Conservation (phyloP, 768 basidiomycete genomes). For the Austroboletus eburneus region DNA sequence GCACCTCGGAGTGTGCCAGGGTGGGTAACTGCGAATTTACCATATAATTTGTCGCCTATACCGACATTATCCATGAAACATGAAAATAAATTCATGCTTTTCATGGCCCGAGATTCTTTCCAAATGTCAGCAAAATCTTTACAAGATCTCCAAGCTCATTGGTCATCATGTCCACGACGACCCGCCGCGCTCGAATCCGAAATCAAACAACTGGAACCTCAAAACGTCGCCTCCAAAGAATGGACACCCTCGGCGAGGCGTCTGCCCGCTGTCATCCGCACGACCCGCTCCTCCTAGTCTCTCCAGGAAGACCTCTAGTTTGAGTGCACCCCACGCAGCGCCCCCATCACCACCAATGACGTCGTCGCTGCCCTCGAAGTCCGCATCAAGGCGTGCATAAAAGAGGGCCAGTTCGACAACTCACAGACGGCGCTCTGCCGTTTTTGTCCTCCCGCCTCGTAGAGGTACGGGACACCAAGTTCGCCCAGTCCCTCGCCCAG, state of each 20-base stretch:
- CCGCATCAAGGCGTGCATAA: conserved; percentile 82
- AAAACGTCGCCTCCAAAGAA: conserved; percentile 85
- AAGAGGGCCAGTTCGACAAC: conserved; percentile 81
- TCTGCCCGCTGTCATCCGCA: conserved; percentile 77
- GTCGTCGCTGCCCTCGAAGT: conserved; percentile 79
- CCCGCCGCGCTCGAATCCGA: conserved; percentile 69
- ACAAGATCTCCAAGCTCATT: too few species aligned
- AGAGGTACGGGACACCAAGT: conserved; percentile 87
- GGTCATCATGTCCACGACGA: conserved; percentile 42
- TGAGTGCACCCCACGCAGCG: conserved; percentile 81
- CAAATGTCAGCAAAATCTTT: too few species aligned
- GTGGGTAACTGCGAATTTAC: too few species aligned
- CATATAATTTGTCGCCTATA: too few species aligned
- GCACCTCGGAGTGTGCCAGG: too few species aligned
- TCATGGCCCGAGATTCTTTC: too few species aligned
- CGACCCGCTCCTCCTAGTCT: conserved; percentile 85
- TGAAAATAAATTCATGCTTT: too few species aligned
- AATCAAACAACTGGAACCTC: conserved; percentile 75
- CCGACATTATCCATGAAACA: too few species aligned
- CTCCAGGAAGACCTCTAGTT: conserved; percentile 95
- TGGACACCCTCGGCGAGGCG: conserved; percentile 94
- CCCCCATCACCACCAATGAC: conserved; percentile 89
- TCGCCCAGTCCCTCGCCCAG: conserved; percentile 84
- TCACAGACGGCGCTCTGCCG: conserved; percentile 74
- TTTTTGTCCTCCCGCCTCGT: conserved; percentile 89